A percentile compares a stretch with the other conserved stretches of the same genome.
These are phyloP conservation scores for Medicago ruthenica DNA, from an alignment of 306 rosid species.

Conservation along the genomic window DNA sequence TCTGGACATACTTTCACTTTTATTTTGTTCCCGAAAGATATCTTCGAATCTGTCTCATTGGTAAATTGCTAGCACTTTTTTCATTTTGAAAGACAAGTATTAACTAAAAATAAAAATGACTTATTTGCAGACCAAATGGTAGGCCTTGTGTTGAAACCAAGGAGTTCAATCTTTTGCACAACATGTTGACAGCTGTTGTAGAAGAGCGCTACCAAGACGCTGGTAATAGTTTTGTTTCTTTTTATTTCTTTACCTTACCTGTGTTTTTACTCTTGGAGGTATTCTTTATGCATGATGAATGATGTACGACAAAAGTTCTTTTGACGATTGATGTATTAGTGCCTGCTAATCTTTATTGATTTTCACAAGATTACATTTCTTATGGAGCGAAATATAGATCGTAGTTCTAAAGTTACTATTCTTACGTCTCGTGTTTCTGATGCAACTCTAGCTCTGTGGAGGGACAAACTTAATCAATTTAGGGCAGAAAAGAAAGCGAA, in stretches of 20 bases:
- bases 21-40: not conserved
- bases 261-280: not conserved
- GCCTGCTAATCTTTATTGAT: conserved; percentile 9
- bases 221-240: conserved; percentile 55
- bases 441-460: conserved; percentile 56
- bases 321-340: conserved; percentile 4
- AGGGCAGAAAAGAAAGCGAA: conserved; percentile 53
- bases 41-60: conserved; percentile 25
- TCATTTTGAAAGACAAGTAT: conserved; percentile 7
- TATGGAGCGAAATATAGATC: conserved; percentile 13
- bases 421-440: conserved; percentile 28
- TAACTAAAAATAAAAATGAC: conserved; percentile 35
- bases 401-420: conserved; percentile 14
- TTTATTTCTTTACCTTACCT: conserved; percentile 12
- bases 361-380: conserved; percentile 26
- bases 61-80: not conserved
- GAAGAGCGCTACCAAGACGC: conserved; percentile 99
- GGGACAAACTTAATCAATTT: conserved; percentile 58
- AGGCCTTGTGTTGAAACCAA: conserved; percentile 84
- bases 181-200: conserved; percentile 89
- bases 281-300: not conserved
- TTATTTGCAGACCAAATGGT: conserved; percentile 78
- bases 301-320: not conserved
- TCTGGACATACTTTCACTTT: not conserved
- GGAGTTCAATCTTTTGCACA: conserved; percentile 87